Conservation (phyloP, 768 basidiomycete genomes). For the Psilocybe cubensis region DNA sequence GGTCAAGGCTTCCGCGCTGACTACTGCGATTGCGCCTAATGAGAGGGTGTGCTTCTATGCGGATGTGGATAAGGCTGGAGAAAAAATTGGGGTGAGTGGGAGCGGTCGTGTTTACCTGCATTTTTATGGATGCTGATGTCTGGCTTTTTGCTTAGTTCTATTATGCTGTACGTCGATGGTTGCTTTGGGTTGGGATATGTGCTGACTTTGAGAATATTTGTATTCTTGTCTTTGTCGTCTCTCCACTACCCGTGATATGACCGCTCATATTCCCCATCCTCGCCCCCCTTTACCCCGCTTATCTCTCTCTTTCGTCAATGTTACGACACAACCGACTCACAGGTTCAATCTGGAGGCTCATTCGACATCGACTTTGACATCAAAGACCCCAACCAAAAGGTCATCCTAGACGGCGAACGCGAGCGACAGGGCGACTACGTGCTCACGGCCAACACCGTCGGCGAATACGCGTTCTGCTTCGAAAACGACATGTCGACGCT, state of each 20-base stretch:
- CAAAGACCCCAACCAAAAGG: conserved; percentile 87
- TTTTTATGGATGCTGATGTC: not conserved
- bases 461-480: conserved; percentile 96
- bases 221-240: no score
- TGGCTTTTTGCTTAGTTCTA: conserved; percentile 71
- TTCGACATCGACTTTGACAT: conserved; percentile 96
- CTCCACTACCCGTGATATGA: not conserved
- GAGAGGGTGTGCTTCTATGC: conserved; percentile 93
- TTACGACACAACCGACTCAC: conserved; percentile 71
- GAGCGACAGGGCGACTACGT: conserved; percentile 98
- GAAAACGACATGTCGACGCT: conserved; percentile 97
- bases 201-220: not conserved
- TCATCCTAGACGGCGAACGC: conserved; percentile 83
- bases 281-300: no score
- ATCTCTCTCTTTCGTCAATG: no score
- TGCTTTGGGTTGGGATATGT: no score
- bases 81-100: conserved; percentile 84
- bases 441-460: conserved; percentile 88
- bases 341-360: conserved; percentile 97
- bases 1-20: conserved; percentile 67
- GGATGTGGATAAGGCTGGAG: conserved; percentile 93
- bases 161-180: conserved; percentile 74
- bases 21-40: conserved; percentile 78
- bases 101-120: not conserved
- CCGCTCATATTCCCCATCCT: not conserved